Base-by-base conservation (phyloP, 2,329 filamentous ascomycete genomes). In the Cordyceps pruinosa region DNA sequence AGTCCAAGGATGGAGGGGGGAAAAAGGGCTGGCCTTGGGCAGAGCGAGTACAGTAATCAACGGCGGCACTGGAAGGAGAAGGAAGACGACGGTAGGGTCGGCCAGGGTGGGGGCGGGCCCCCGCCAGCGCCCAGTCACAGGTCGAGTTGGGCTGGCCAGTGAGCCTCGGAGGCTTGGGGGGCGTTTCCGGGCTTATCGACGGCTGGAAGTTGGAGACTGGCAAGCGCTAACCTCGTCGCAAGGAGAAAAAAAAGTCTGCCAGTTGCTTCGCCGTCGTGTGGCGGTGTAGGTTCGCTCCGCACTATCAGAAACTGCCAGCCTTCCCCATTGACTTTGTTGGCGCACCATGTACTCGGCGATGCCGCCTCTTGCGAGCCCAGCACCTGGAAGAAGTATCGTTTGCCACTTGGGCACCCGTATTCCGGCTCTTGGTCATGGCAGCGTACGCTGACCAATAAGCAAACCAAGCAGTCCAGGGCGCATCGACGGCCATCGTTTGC, bases 51-150 rank as follows among this genome's bases (percentile, higher is more conserved):
- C 17, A 47, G 53, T 49, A 41, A 56, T 48, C 51, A 54, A 23
- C 19, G 26, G 51, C 51, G 17, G 34, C 50, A 45, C 50, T 44
- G 50, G 50, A 53, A 53, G 42, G 34, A 37, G 34, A 55, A 35
- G 30, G 52, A 55, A 55, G 44, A 19, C 30, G 32, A 54, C 30
- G 39, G 41, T 21, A 54, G n/a, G n/a, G n/a, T n/a, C n/a, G n/a
- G 51, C 41, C 49, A n/a, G 21, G 32, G 52, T 47, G 42, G 42
- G 52, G 42, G 41, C 23, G 23, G 52, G 41, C 50, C 41, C 15
- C 15, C 10, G 23, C 34, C 48, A 50, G 49, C 28, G 35, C 25
- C 15, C 35, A 52, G 50, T 34, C 50, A 34, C 48, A 4, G 50
- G 35, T 13, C 34, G 25, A 17, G 4, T 26, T 52, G 39, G 26